Evolutionary conservation across 495 filamentous ascomycete species (phyloP).

Genomic region (Penicillium canariense): DNA sequence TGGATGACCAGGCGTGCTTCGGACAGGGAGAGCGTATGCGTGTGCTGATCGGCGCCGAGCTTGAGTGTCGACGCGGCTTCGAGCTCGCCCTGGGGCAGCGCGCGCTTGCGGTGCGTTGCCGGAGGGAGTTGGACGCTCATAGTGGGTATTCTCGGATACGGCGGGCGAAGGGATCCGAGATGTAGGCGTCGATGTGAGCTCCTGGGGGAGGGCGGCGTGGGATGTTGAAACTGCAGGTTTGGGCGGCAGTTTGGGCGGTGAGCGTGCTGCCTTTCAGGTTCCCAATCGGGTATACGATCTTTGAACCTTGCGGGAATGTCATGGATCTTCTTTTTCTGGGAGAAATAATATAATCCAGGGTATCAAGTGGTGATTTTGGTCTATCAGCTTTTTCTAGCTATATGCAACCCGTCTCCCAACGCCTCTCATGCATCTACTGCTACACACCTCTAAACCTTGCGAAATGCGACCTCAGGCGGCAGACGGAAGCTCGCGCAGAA

Average conservation of each 20-base stretch:
- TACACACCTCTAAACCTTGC: slow-evolving; percentile 21
- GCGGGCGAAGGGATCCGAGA: background rate
- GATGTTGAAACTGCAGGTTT: slow-evolving; percentile 21
- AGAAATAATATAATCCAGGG: background rate
- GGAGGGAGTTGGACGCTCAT: slow-evolving; percentile 46
- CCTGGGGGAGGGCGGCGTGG: background rate
- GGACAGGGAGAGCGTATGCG: slow-evolving; percentile 81
- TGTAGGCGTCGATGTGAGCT: slow-evolving; percentile 1
- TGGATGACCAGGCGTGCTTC: slow-evolving; percentile 91
- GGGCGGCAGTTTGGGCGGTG: slow-evolving; percentile 25
- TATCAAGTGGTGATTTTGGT: slow-evolving; percentile 17
- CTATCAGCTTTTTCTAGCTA: background rate
- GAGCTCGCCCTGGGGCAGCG: slow-evolving; percentile 75
- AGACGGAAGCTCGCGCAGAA: slow-evolving; percentile 91
- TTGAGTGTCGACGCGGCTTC: slow-evolving; percentile 78
- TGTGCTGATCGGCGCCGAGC: slow-evolving; percentile 88
- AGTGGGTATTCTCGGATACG: background rate
- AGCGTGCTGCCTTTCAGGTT: slow-evolving; percentile 12
- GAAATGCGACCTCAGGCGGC: slow-evolving; percentile 77
- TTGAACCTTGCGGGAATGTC: background rate
- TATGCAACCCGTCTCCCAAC: slow-evolving; percentile 6
- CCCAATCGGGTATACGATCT: slow-evolving; percentile 1
- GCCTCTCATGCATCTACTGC: slow-evolving; percentile 16
- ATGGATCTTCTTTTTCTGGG: background rate
- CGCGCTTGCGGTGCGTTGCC: slow-evolving; percentile 69